Conservation (phyloP, 164 flowering plant genomes). For the Tetrastigma voinierianum region DNA sequence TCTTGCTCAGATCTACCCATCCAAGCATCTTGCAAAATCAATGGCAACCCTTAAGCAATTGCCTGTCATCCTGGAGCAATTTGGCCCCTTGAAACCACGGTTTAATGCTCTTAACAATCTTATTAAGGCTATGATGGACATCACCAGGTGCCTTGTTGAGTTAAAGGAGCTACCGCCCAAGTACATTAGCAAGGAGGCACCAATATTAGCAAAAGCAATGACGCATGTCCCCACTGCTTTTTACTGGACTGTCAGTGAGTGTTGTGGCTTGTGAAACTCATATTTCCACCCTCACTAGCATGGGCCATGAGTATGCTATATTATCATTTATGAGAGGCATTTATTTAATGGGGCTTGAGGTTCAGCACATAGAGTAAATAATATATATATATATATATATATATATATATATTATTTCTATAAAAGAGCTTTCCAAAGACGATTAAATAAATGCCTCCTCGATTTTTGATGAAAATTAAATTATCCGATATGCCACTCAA, state of each 20-base stretch:
- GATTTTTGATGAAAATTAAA: no score
- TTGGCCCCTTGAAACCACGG: conserved; percentile 11
- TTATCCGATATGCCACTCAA: no score
- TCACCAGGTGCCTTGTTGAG: conserved; percentile 37
- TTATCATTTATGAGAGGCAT: no score
- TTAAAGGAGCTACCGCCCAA: conserved; percentile 30
- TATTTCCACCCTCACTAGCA: conserved; percentile 12
- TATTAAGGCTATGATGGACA: conserved; percentile 25
- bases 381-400: no score
- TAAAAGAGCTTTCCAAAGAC: no score
- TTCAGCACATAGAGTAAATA: no score
- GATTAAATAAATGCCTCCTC: no score
- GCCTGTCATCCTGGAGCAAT: conserved; percentile 16
- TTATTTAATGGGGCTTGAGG: no score
- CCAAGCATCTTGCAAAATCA: conserved; percentile 46
- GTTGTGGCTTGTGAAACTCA: conserved; percentile 16
- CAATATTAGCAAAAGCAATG: conserved; percentile 25
- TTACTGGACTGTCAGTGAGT: conserved; percentile 21
- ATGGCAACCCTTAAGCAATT: conserved; percentile 39
- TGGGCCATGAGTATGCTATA: conserved; percentile 16
- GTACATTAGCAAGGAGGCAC: conserved; percentile 30
- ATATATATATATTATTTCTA: no score
- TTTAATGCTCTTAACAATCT: conserved; percentile 32
- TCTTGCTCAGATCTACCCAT: conserved; percentile 30
- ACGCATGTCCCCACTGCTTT: conserved; percentile 15